Evolutionary conservation across 306 rosid species (phyloP), one percentile per base, ranked within the genome.

Genomic region (Cucumis hystrix): DNA sequence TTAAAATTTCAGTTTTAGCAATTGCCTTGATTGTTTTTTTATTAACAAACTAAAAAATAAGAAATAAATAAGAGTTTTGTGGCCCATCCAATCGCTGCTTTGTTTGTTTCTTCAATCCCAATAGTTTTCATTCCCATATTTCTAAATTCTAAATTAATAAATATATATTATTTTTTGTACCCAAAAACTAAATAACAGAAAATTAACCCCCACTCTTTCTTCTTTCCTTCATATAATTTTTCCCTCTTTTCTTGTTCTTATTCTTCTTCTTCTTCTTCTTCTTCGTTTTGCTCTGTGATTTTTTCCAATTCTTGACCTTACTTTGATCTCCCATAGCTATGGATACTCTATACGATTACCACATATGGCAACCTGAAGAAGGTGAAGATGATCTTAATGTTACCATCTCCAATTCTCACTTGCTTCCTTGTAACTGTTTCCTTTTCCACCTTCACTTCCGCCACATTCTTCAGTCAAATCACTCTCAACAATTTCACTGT

Each of bases 311-410:
- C 17, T 41, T 68, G 82, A 81, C 35, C 72, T 82, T 74, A 49
- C 54, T 73, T 73, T 47, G 35, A 16, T 18, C 65, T 59, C 71
- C 39, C 28, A 75, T 79, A 69, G 64, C 47, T 45, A 70, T 80
- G 81, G 84, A 72, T 30, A 77, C 84, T 39, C 78, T 82, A 47
- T 82, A 77, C 81, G 75, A 72, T 8, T 72, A 71, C 84, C 56
- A 71, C 7, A 63, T 77, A 62, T 52, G 33, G 62, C 81, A 40
- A 39, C 76, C 76, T 45, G 23, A 45, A 47, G 76, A 51, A 15
- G 55, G 40, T 3, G 77, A 81, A 77, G 79, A 55, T 18, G 73
- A 59, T 28, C 28, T 68, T 39, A 77, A 61, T 59, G 61, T 30
- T 54, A 60, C 59, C 43, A 28, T 72, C 1, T 60, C 62, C 74